A percentile compares a stretch with the other conserved stretches of the same genome.
phyloP scores from a whole-genome alignment of 1,284 basidiomycete genomes.

The Sphagnurus paluster region DNA sequence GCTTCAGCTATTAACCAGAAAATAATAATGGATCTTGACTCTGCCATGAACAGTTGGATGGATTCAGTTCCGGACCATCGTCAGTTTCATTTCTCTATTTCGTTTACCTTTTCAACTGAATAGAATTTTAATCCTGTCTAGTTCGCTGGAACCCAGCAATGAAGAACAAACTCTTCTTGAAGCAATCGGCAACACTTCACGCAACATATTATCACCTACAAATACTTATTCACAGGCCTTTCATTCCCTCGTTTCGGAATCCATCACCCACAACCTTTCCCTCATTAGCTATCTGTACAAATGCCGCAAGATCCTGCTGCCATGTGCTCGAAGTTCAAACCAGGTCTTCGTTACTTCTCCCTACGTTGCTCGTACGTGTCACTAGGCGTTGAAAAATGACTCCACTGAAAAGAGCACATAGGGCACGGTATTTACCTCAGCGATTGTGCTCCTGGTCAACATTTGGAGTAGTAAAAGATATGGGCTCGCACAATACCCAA shows the following conservation, averaged over 20 bases:
- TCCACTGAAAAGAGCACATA: conserved; percentile 18
- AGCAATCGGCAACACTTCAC: conserved; percentile 61
- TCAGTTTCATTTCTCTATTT: no score
- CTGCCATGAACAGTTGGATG: conserved; percentile 67
- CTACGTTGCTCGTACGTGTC: conserved; percentile 33
- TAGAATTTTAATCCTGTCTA: conserved; percentile 18
- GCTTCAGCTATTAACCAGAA: conserved; percentile 48
- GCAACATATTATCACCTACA: conserved; percentile 61
- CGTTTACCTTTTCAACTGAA: background rate
- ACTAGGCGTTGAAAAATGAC: conserved; percentile 9
- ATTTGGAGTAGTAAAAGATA: conserved; percentile 58
- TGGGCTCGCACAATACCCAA: conserved; percentile 43
- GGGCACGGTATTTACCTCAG: conserved; percentile 48
- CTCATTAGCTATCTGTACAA: conserved; percentile 69
- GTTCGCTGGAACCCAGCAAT: conserved; percentile 65
- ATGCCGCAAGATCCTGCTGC: conserved; percentile 62
- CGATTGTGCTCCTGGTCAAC: conserved; percentile 58
- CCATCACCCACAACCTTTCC: conserved; percentile 48
- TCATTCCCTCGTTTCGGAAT: conserved; percentile 58
- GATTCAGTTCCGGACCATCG: conserved; percentile 59
- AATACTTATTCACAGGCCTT: conserved; percentile 69
- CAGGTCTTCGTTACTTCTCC: conserved; percentile 30
- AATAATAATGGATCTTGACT: conserved; percentile 63
- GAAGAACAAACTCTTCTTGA: conserved; percentile 47
- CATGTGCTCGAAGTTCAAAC: conserved; percentile 53